Conservation (phyloP, 257 asterid species). For the Nicotiana undulata region DNA sequence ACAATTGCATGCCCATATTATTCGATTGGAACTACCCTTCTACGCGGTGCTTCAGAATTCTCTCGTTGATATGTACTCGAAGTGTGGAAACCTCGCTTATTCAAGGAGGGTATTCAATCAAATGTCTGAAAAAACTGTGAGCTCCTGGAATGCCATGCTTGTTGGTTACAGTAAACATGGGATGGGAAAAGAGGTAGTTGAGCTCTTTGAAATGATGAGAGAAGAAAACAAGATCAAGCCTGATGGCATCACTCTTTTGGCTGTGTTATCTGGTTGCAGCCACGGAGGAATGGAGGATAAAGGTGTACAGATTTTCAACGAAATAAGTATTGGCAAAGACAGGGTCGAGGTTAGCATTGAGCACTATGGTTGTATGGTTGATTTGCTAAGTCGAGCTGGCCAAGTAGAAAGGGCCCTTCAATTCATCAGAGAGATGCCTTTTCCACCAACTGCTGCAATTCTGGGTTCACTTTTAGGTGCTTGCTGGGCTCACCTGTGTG, state of each 20-base stretch:
- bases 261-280: conserved; percentile 79
- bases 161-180: conserved; percentile 79
- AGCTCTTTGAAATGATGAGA: conserved; percentile 52
- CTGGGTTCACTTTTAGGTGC: conserved; percentile 94
- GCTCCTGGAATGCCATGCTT: conserved; percentile 83
- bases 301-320: conserved; percentile 54
- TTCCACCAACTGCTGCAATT: conserved; percentile 72
- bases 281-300: conserved; percentile 70
- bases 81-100: conserved; percentile 71
- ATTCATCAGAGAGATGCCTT: conserved; percentile 63
- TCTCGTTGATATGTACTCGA: conserved; percentile 82
- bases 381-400: conserved; percentile 79
- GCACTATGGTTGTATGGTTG: conserved; percentile 90
- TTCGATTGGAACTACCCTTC: conserved; percentile 43
- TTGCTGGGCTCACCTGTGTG: conserved; percentile 52
- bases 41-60: conserved; percentile 59
- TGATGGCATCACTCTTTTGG: conserved; percentile 50
- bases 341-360: conserved; percentile 45
- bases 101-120: conserved; percentile 63
- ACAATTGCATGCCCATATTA: conserved; percentile 66
- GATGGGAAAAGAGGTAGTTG: conserved; percentile 46
- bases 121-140: conserved; percentile 51
- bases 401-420: conserved; percentile 58
- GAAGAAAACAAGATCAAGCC: conserved; percentile 37
- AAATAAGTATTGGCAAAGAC: conserved; percentile 21